These are phyloP conservation scores for Populus tomentosa DNA, from an alignment of 441 rosid genomes.

Conservation along the genomic window DNA sequence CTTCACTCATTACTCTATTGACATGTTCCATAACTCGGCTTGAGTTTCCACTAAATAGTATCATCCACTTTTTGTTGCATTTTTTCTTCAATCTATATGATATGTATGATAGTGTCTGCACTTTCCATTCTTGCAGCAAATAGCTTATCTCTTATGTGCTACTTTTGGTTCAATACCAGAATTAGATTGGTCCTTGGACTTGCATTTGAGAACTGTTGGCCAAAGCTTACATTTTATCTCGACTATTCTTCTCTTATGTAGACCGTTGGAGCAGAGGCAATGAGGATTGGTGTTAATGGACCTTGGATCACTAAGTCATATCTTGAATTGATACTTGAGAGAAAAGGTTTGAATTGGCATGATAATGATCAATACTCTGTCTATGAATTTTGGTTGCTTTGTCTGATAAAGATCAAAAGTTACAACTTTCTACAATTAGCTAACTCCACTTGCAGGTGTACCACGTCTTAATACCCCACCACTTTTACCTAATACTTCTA, in stretches of 20 bases:
- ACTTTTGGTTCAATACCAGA: not conserved
- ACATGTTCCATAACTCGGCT: not conserved
- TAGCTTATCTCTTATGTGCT: not conserved
- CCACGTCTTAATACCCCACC: slow-evolving; percentile 98
- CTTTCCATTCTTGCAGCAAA: not conserved
- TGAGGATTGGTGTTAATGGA: slow-evolving; percentile 67
- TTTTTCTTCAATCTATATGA: not conserved
- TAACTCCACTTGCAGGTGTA: slow-evolving; percentile 61
- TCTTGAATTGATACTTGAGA: slow-evolving; percentile 94
- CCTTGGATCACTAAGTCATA: slow-evolving; percentile 99
- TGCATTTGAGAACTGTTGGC: slow-evolving; percentile 1
- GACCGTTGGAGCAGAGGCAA: slow-evolving; percentile 97
- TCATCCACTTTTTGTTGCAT: not conserved
- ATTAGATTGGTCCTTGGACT: slow-evolving; percentile 2
- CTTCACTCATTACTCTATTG: not conserved
- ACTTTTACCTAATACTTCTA: slow-evolving; percentile 49
- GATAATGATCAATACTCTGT: slow-evolving; percentile 1
- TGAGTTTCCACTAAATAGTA: not conserved
- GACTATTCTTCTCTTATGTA: slow-evolving; percentile 29
- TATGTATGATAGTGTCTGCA: not conserved
- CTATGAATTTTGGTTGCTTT: slow-evolving; percentile 8
- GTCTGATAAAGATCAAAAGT: slow-evolving; percentile 7
- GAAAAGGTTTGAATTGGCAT: slow-evolving; percentile 56
- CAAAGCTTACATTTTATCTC: slow-evolving; percentile 3
- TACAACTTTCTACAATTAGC: slow-evolving; percentile 23